Conservation (phyloP, 805 yeast genomes). For the Pichia phayaonensis region DNA sequence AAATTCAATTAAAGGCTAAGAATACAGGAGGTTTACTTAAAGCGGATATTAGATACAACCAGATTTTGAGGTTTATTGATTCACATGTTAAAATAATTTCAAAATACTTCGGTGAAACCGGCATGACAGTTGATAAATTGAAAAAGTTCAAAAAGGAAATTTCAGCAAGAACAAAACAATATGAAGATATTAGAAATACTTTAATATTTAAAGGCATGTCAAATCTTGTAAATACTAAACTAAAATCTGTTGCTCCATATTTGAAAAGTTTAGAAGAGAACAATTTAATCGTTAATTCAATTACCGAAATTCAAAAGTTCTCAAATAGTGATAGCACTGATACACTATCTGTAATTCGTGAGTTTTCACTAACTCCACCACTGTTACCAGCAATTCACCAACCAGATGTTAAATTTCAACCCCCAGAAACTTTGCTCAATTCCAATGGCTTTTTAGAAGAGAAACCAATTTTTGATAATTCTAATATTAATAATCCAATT, state of each 20-base stretch:
- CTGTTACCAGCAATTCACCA: neutral
- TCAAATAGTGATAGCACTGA: neutral
- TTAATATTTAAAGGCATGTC: neutral
- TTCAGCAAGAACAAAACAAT: neutral
- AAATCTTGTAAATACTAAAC: neutral
- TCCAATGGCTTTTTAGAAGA: neutral
- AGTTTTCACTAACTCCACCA: constrained; percentile 2
- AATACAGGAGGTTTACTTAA: constrained; percentile 1
- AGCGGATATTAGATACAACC: constrained; percentile 10
- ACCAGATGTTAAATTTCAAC: neutral
- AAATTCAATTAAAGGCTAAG: constrained; percentile 3
- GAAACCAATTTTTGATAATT: neutral
- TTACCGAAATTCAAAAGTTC: constrained; percentile 7
- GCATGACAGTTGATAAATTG: constrained; percentile 1
- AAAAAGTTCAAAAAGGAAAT: constrained; percentile 1
- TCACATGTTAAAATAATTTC: constrained; percentile 1
- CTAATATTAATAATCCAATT: neutral
- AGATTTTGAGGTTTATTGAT: constrained; percentile 7
- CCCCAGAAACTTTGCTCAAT: neutral
- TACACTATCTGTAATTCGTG: constrained; percentile 1
- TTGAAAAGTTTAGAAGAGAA: constrained; percentile 1
- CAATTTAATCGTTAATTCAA: constrained; percentile 7
- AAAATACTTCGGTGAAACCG: constrained; percentile 4
- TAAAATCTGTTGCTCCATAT: neutral
- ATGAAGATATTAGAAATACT: constrained; percentile 5